Conservation (phyloP, 106 monocot genomes). For the Allium fistulosum region DNA sequence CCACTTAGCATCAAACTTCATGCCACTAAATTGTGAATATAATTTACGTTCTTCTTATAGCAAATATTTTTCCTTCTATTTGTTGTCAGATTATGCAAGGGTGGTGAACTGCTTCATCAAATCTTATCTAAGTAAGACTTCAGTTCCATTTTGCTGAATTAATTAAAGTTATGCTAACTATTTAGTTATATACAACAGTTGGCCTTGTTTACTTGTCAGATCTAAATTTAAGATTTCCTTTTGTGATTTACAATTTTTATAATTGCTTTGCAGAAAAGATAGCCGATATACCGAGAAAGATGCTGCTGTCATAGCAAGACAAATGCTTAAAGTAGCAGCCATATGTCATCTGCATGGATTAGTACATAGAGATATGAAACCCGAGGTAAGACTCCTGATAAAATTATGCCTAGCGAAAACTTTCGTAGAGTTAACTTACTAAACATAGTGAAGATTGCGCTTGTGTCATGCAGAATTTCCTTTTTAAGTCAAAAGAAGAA, state of each 20-base stretch:
- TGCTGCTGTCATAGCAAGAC: slow-evolving; percentile 81
- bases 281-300: slow-evolving; percentile 93
- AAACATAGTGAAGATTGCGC: too few relatives aligned
- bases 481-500: slow-evolving; percentile 77
- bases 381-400: slow-evolving; percentile 54
- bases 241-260: too few relatives aligned
- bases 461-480: slow-evolving; percentile 75
- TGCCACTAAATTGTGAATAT: too few relatives aligned
- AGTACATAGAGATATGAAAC: slow-evolving; percentile 99
- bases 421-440: too few relatives aligned
- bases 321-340: slow-evolving; percentile 97
- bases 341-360: slow-evolving; percentile 91
- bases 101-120: slow-evolving; percentile 86
- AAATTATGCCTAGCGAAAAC: too few relatives aligned
- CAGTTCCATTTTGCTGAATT: neutral
- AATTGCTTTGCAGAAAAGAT: slow-evolving; percentile 53
- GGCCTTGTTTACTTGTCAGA: too few relatives aligned
- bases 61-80: too few relatives aligned
- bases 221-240: too few relatives aligned
- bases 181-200: too few relatives aligned
- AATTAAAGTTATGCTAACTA: neutral
- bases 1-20: too few relatives aligned
- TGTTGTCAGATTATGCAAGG: slow-evolving; percentile 76
- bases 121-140: slow-evolving; percentile 82
- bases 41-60: too few relatives aligned